Conservation (phyloP, 1,284 basidiomycete genomes). For the Ceratobasidium sp. region DNA sequence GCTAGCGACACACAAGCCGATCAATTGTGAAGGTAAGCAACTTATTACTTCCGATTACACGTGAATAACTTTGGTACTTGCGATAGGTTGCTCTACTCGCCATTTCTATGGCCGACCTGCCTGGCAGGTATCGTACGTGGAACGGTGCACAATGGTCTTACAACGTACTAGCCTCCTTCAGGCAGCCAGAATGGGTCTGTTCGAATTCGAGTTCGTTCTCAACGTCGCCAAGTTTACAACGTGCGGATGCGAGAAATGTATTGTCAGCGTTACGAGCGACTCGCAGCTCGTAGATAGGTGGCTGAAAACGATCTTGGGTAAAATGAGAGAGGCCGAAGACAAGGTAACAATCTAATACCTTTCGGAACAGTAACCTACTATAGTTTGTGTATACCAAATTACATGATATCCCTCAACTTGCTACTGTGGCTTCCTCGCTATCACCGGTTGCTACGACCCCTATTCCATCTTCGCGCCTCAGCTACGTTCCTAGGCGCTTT, state of each 20-base stretch:
- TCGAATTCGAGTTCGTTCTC: slow-evolving; percentile 31
- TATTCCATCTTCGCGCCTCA: no score
- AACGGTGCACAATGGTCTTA: slow-evolving; percentile 30
- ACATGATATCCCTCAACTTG: slow-evolving; percentile 2
- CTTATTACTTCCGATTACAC: background rate
- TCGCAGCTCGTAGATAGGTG: slow-evolving; percentile 36
- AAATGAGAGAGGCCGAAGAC: slow-evolving; percentile 34
- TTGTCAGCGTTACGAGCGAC: slow-evolving; percentile 24
- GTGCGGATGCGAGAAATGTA: slow-evolving; percentile 34
- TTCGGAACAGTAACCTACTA: no score
- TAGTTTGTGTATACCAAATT: slow-evolving; percentile 20
- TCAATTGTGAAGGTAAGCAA: slow-evolving; percentile 24
- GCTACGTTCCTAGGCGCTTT: no score
- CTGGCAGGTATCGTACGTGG: slow-evolving; percentile 32
- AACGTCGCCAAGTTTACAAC: slow-evolving; percentile 36
- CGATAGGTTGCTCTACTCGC: slow-evolving; percentile 29
- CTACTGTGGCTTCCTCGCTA: no score
- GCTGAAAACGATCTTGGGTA: slow-evolving; percentile 28
- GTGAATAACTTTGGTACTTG: background rate
- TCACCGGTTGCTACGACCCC: no score
- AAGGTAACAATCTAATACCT: slow-evolving; percentile 21
- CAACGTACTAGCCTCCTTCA: slow-evolving; percentile 31
- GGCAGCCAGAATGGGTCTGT: slow-evolving; percentile 24
- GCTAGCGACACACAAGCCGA: slow-evolving; percentile 19
- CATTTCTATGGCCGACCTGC: slow-evolving; percentile 34